These are phyloP conservation scores for Fusarium sp. DNA, from an alignment of 2,329 filamentous ascomycete species.

Conservation along the genomic window DNA sequence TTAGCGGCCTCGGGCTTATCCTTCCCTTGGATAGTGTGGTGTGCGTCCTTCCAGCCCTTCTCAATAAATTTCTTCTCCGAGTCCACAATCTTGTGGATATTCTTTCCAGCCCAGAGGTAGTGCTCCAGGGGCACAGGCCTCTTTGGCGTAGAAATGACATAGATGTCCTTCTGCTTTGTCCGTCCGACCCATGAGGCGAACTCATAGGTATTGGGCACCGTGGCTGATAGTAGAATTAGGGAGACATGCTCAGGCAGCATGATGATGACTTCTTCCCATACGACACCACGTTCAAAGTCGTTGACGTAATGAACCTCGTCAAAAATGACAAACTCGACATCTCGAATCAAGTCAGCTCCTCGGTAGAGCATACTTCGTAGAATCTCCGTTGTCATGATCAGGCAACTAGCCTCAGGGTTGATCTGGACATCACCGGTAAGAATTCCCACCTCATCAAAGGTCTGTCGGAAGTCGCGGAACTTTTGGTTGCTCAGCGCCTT, in stretches of 20 bases:
- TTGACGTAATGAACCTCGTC: conserved; percentile 99
- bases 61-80: conserved; percentile 92
- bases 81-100: conserved; percentile 94
- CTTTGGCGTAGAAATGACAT: conserved; percentile 97
- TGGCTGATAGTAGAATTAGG: conserved; percentile 93
- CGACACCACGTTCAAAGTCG: conserved; percentile 92
- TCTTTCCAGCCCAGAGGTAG: conserved; percentile 94
- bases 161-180: conserved; percentile 98
- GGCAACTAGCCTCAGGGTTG: conserved; percentile 94
- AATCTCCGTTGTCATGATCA: conserved; percentile 99
- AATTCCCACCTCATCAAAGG: conserved; percentile 96
- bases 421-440: conserved; percentile 98
- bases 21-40: conserved; percentile 81
- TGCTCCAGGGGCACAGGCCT: conserved; percentile 95
- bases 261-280: conserved; percentile 99
- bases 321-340: conserved; percentile 99
- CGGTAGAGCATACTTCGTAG: conserved; percentile 97
- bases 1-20: conserved; percentile 74
- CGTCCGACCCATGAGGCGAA: conserved; percentile 98
- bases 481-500: conserved; percentile 99
- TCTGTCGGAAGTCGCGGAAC: conserved; percentile 91
- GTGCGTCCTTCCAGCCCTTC: conserved; percentile 94
- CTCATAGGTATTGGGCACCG: conserved; percentile 96
- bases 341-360: conserved; percentile 93
- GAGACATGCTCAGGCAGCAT: conserved; percentile 99